phyloP scores from a whole-genome alignment of 768 basidiomycete genomes.

The Cyclocybe aegerita region DNA sequence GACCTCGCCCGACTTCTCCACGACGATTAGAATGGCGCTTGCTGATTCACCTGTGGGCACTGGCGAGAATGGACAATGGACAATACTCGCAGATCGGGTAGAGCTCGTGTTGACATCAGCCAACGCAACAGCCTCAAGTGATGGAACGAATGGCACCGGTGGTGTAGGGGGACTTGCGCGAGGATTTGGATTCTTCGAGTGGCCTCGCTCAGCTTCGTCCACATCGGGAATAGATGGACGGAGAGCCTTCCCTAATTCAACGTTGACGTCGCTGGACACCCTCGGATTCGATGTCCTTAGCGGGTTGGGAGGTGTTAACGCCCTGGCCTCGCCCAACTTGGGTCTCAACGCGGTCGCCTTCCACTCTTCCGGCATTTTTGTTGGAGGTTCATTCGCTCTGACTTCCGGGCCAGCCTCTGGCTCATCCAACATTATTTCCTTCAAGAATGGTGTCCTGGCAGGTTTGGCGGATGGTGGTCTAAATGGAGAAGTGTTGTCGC shows the following conservation, averaged over 20 bases:
- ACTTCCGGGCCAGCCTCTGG: constrained; percentile 54
- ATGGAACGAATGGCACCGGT: constrained; percentile 27
- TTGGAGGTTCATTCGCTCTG: constrained; percentile 78
- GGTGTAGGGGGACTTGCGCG: constrained; percentile 32
- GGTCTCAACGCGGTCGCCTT: constrained; percentile 58
- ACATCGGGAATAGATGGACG: constrained; percentile 52
- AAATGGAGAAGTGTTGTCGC: constrained; percentile 72
- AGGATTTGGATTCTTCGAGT: constrained; percentile 90
- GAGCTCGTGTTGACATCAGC: constrained; percentile 73
- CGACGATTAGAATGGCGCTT: constrained; percentile 75
- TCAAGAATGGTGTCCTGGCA: constrained; percentile 56
- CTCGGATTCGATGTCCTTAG: constrained; percentile 62
- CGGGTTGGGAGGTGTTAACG: constrained; percentile 50
- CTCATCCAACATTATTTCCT: constrained; percentile 70
- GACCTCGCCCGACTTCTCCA: constrained; percentile 65
- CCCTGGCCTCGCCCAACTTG: constrained; percentile 33
- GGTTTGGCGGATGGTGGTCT: constrained; percentile 67
- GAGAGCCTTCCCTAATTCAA: constrained; percentile 60
- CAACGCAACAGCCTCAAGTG: constrained; percentile 36
- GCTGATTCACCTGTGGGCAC: constrained; percentile 61
- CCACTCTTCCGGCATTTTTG: constrained; percentile 68
- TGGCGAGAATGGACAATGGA: constrained; percentile 68
- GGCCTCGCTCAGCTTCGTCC: constrained; percentile 51
- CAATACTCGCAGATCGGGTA: constrained; percentile 85
- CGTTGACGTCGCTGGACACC: constrained; percentile 66